Evolutionary conservation across 163 green algal species (phyloP).

Genomic region (Picocystis sp.): DNA sequence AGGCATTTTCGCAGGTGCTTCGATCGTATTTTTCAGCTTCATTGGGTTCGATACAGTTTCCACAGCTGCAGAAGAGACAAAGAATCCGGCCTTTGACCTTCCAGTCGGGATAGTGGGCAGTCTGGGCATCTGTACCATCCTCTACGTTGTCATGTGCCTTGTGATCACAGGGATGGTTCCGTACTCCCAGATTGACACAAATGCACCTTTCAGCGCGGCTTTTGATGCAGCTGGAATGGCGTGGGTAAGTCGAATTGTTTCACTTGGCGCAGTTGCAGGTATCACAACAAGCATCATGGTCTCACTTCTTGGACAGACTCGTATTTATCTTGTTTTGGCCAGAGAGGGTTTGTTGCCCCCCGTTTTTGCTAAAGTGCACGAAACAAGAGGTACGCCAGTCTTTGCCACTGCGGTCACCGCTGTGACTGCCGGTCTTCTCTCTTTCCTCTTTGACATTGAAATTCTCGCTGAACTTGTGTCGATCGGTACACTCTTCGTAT

Average conservation of each 20-base stretch:
- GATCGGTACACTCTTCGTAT: slow-evolving; percentile 44
- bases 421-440: slow-evolving; percentile 29
- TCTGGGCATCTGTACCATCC: slow-evolving; percentile 29
- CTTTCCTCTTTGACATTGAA: slow-evolving; percentile 53
- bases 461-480: slow-evolving; percentile 33
- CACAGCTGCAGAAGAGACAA: slow-evolving; percentile 52
- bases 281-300: slow-evolving; percentile 28
- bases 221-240: slow-evolving; percentile 23
- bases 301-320: slow-evolving; percentile 37
- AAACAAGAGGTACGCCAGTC: slow-evolving; percentile 24
- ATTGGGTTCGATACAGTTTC: slow-evolving; percentile 58
- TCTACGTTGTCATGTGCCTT: slow-evolving; percentile 42
- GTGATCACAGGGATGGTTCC: slow-evolving; percentile 18
- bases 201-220: slow-evolving; percentile 39
- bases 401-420: slow-evolving; percentile 28
- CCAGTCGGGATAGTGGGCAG: slow-evolving; percentile 50
- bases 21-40: slow-evolving; percentile 26
- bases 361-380: slow-evolving; percentile 21
- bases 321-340: slow-evolving; percentile 53
- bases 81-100: slow-evolving; percentile 36
- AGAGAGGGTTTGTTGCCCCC: slow-evolving; percentile 40
- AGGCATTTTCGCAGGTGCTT: slow-evolving; percentile 36
- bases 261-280: slow-evolving; percentile 30
- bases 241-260: slow-evolving; percentile 33
- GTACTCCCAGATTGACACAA: slow-evolving; percentile 19